These are phyloP conservation scores for Penicillium canescens DNA, from an alignment of 495 filamentous ascomycete species.

Conservation along the genomic window DNA sequence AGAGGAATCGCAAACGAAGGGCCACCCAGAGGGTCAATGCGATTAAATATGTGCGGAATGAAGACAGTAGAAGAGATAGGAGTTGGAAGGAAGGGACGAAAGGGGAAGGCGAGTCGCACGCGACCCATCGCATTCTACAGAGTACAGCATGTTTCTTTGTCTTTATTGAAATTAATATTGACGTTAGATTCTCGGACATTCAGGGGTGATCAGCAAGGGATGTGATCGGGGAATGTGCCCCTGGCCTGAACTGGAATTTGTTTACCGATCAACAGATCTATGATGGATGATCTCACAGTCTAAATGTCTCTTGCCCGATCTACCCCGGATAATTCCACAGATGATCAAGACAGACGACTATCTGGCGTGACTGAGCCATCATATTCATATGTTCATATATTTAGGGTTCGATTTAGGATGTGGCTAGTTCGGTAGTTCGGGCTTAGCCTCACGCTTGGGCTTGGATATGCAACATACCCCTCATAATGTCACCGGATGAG, in stretches of 20 bases:
- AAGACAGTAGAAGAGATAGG: slow-evolving; percentile 4
- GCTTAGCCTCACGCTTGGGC: slow-evolving; percentile 2
- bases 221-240: slow-evolving; percentile 13
- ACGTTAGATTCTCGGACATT: slow-evolving; percentile 1
- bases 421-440: not conserved
- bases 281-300: too few relatives aligned
- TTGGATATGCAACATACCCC: slow-evolving; percentile 9
- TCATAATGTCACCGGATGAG: slow-evolving; percentile 1
- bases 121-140: slow-evolving; percentile 7
- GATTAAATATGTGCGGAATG: slow-evolving; percentile 13
- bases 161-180: not conserved
- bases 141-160: not conserved
- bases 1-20: slow-evolving; percentile 11
- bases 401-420: not conserved
- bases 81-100: slow-evolving; percentile 5
- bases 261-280: not conserved
- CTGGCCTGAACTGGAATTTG: not conserved
- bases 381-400: not conserved
- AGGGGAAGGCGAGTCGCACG: slow-evolving; percentile 19
- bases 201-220: slow-evolving; percentile 20
- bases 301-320: not conserved
- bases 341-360: slow-evolving; percentile 5
- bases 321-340: not conserved
- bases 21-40: slow-evolving; percentile 17
- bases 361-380: not conserved